Base-by-base conservation (phyloP, 345 rosid species). In the Laguncularia racemosa region DNA sequence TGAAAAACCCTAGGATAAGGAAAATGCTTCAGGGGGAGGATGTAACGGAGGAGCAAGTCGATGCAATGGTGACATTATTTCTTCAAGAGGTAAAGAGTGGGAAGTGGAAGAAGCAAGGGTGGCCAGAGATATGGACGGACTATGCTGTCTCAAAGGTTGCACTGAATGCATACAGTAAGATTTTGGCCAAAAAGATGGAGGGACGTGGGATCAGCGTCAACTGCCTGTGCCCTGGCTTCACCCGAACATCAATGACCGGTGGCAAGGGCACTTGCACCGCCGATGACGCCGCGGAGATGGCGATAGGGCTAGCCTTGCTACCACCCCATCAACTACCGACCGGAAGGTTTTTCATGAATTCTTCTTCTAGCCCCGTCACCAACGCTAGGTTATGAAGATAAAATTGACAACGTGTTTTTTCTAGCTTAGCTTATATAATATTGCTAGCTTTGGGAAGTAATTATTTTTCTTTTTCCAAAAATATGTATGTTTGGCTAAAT, bases 81-180 rank as follows among this genome's bases (percentile, higher is more conserved):
- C 77, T 86, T 0, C 65, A 64, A 12, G 65, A 66, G 19, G 98
- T 84, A 57, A 74, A 68, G 67, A 53, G 60, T 0, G 96, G 89
- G 46, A 81, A 72, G 3, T 91, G 96, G 98, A 57, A 74, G 68
- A 62, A 55, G 14, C 65, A 72, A 64, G 96, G 98, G 0, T 91
- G 98, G 98, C 96, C 96, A 0, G 78, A 68, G 40, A 53, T 73
- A 15, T 88, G 98, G 95, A 78, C 95, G 0, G 98, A 86, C 26
- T 91, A 88, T 21, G 88, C 96, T 1, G 87, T 88, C 14, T 91
- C 98, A 1, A 91, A 91, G 68, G 68, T 91, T 53, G 98, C 96
- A 3, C 57, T 91, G 38, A 91, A 91, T 53, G 85, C 96, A 14
- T 82, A 86, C 60, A 61, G 96, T 21, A 78, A 67, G 68, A 72